Evolutionary conservation across 257 asterid genomes (phyloP).

Genomic region (Penstemon barbatus): DNA sequence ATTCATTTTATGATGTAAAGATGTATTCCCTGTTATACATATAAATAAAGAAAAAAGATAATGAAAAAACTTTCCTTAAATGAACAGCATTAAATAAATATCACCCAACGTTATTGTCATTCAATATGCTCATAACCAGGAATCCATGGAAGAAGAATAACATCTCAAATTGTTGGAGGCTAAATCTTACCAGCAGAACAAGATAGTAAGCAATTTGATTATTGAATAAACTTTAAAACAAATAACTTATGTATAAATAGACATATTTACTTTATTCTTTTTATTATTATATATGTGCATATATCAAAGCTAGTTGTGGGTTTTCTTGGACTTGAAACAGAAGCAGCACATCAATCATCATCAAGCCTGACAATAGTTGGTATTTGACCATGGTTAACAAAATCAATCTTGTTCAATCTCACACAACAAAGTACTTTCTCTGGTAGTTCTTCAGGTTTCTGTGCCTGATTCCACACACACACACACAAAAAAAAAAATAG

Average conservation of each 20-base stretch:
- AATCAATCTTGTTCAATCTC: conserved; percentile 77
- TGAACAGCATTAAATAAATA: too few relatives aligned
- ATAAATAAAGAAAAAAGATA: too few relatives aligned
- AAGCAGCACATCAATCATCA: conserved; percentile 39
- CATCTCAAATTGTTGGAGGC: conserved; percentile 28
- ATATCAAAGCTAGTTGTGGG: conserved; percentile 8
- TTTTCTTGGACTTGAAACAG: conserved; percentile 18
- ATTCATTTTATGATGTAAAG: too few relatives aligned
- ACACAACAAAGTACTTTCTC: conserved; percentile 72
- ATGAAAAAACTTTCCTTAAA: too few relatives aligned
- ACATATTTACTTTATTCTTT: conserved; percentile 8
- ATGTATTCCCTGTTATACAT: too few relatives aligned
- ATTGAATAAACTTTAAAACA: conserved; percentile 20
- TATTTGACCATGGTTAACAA: conserved; percentile 73
- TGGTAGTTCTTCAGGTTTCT: conserved; percentile 84
- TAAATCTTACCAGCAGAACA: conserved; percentile 16
- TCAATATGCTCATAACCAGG: conserved; percentile 7
- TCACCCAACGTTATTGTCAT: background rate
- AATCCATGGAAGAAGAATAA: conserved; percentile 7
- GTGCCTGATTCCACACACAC: conserved; percentile 49
- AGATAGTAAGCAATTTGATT: conserved; percentile 14
- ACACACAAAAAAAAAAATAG: background rate
- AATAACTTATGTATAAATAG: conserved; percentile 6
- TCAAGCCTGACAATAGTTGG: conserved; percentile 65
- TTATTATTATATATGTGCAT: conserved; percentile 11